Percentiles rank a stretch among this genome's conserved stretches.
Evolutionary conservation across 192 early-diverging fungal genomes (phyloP).

Genomic region (Umbelopsis isabellina): DNA sequence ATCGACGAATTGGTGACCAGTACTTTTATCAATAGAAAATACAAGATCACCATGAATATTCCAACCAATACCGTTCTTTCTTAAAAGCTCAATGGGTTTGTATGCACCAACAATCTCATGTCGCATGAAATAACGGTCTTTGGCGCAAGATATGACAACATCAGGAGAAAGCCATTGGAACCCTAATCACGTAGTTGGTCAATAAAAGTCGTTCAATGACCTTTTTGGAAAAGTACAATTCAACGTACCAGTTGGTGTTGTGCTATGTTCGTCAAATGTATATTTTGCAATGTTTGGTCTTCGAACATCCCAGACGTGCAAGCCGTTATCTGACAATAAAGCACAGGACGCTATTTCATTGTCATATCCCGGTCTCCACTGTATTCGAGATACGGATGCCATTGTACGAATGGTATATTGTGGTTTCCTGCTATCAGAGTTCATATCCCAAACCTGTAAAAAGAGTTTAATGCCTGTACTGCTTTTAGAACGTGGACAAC

Average conservation of each 20-base stretch:
- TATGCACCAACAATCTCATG: conserved; percentile 56
- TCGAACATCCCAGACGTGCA: conserved; percentile 77
- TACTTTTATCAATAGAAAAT: conserved; percentile 59
- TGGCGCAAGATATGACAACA: conserved; percentile 72
- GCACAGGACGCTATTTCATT: conserved; percentile 74
- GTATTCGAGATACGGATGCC: conserved; percentile 64
- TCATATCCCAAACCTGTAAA: conserved; percentile 70
- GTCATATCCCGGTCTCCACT: conserved; percentile 72
- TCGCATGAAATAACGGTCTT: conserved; percentile 74
- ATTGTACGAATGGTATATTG: conserved; percentile 67
- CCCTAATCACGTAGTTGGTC: conserved; percentile 36
- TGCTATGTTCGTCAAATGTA: conserved; percentile 70
- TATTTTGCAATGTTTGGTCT: conserved; percentile 70
- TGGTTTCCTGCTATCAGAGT: conserved; percentile 59
- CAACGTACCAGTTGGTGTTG: conserved; percentile 63
- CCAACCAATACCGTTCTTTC: conserved; percentile 60
- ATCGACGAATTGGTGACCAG: conserved; percentile 39
- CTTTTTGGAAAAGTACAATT: neutral
- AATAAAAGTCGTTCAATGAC: neutral
- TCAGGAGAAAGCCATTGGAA: conserved; percentile 68
- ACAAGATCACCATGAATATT: conserved; percentile 68
- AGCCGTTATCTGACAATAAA: conserved; percentile 59
- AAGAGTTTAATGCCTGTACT: neutral
- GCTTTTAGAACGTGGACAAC: neutral
- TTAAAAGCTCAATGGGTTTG: conserved; percentile 50